Conservation (phyloP, 2,329 filamentous ascomycete species). For the Clonostachys sp. region DNA sequence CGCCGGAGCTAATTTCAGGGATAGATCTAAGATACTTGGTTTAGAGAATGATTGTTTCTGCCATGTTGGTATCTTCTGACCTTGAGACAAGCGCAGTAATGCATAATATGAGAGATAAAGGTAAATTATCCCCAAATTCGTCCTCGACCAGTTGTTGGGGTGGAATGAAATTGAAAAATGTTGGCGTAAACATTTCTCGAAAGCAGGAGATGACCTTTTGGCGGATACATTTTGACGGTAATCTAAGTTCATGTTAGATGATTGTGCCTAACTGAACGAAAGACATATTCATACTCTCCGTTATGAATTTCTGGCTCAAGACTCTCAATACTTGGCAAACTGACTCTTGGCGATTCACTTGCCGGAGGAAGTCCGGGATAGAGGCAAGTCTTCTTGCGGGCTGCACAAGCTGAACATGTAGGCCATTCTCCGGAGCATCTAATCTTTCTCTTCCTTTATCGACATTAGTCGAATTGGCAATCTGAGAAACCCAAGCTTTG, state of each 20-base stretch:
- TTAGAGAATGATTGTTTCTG: no score
- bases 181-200: background rate
- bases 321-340: no score
- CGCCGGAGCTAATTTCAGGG: no score
- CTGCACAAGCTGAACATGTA: background rate
- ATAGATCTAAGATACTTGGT: no score
- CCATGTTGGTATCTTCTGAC: background rate
- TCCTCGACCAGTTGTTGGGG: slow-evolving; percentile 1
- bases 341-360: no score
- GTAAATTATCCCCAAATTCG: background rate
- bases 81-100: background rate
- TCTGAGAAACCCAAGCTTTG: no score
- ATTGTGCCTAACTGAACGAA: no score
- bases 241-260: no score
- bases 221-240: background rate
- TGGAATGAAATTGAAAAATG: background rate
- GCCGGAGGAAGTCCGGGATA: background rate
- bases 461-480: no score
- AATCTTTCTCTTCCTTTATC: background rate
- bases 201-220: background rate
- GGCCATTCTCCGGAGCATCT: background rate
- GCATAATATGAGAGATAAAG: background rate
- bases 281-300: no score
- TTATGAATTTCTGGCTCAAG: no score
- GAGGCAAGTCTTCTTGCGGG: background rate